These are phyloP conservation scores for Vaccinium myrtillus DNA, from an alignment of 148 eudicot species.

Conservation along the genomic window DNA sequence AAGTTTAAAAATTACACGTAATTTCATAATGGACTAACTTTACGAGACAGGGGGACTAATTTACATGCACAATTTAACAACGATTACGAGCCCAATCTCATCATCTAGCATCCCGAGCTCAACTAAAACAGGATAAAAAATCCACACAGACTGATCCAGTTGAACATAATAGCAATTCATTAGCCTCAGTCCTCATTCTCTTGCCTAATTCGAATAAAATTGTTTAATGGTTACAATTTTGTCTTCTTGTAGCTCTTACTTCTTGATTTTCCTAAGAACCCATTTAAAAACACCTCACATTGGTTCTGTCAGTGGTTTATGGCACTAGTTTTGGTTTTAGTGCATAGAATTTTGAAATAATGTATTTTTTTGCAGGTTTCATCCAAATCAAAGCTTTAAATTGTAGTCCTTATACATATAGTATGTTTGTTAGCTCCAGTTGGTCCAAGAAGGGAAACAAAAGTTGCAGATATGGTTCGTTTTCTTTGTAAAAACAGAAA, in stretches of 20 bases:
- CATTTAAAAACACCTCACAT: neutral
- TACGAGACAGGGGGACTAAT: too few species aligned
- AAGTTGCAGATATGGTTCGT: conserved; percentile 7
- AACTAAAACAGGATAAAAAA: too few species aligned
- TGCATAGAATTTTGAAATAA: conserved; percentile 5
- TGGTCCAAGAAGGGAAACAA: conserved; percentile 9
- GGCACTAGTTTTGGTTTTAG: neutral
- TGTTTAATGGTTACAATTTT: neutral
- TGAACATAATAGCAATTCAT: too few species aligned
- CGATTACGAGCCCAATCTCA: too few species aligned
- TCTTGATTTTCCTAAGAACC: neutral
- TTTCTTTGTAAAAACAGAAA: neutral
- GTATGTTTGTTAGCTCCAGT: too few species aligned
- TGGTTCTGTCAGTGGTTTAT: neutral
- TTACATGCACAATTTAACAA: too few species aligned
- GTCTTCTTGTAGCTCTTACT: neutral
- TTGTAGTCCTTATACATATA: neutral
- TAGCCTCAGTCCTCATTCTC: too few species aligned
- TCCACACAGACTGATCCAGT: too few species aligned
- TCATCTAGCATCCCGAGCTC: too few species aligned
- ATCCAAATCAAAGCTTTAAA: neutral
- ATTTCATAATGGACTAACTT: too few species aligned
- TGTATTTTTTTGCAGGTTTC: neutral
- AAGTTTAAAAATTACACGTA: too few species aligned
- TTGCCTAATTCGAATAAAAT: neutral